Base-by-base conservation (phyloP, 2,329 filamentous ascomycete species). In the Phyllachora maydis region DNA sequence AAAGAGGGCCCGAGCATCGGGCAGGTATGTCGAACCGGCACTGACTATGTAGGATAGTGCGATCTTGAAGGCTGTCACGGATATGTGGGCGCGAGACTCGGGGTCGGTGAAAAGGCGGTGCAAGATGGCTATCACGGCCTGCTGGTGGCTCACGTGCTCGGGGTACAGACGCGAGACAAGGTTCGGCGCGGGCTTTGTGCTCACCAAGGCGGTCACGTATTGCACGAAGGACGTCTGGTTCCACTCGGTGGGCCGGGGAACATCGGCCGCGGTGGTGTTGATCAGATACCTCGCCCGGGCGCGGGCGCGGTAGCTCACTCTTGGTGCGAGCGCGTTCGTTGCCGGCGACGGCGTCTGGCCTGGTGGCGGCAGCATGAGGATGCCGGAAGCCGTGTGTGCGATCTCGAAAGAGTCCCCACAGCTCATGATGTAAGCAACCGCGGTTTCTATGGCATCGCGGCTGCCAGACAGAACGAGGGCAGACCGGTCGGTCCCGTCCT, bases 171-270 rank as follows among this genome's bases (percentile, higher is more conserved):
- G 34, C 4, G 40, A 33, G 6, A 40, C 42, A 2, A 47, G 30
- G 10, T 47, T 37, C 0, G 42, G 27, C 5, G 40, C 36, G 16
- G 55, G 32, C 5, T 40, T 43, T 2, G 48, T 46, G 22, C 46
- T 47, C 6, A 43, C 43, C n/a, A 63, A 37, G 0, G 39, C 38
- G 1, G 40, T 37, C 11, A 62, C 41, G 30, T 60, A 61, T 3
- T 36, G 29, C 22, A 52, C 39, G 10, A 62, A 49, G 2, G 45
- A 40, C 18, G 45, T 34, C 22, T 35, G 38, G 4, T 52, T 54
- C 56, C 57, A 61, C 2, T 27, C 21, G 2, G 26, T 18, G 1
- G 56, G 56, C 14, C 35, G 39, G 0, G 47, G 41, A 6, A 54
- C 46, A 19, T 49, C 34, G n/a, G n/a, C n/a, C n/a, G n/a, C n/a